A percentile compares a stretch with the other conserved stretches of the same genome.
Evolutionary conservation across 2,329 filamentous ascomycete species (phyloP).

Genomic region (Trichoderma aggressivum): DNA sequence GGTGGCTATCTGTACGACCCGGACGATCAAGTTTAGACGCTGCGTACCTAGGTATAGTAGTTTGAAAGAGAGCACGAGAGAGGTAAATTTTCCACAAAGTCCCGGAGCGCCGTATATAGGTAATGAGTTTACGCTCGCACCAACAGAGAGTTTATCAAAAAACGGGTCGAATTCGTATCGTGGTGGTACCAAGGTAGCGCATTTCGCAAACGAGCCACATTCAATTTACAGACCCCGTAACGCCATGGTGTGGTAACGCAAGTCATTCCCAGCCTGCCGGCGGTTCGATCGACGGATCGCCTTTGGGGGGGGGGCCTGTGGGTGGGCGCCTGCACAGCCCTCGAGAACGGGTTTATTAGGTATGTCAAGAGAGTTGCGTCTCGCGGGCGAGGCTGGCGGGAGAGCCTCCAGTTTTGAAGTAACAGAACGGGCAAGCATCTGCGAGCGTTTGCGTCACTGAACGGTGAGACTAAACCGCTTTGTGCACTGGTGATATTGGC

Average conservation of each 20-base stretch:
- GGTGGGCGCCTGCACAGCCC: conserved; percentile 5
- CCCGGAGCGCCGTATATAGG: background rate
- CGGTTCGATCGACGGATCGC: background rate
- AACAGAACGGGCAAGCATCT: background rate
- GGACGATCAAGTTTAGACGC: background rate
- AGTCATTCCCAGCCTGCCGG: background rate
- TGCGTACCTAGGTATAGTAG: background rate
- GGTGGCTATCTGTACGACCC: background rate
- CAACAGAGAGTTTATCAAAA: background rate
- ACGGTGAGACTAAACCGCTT: conserved; percentile 1
- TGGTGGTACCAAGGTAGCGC: background rate
- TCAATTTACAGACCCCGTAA: background rate
- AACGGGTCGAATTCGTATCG: conserved; percentile 1
- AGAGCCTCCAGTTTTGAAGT: conserved; percentile 11
- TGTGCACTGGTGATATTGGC: conserved; percentile 6
- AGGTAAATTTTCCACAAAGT: background rate
- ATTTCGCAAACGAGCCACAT: conserved; percentile 6
- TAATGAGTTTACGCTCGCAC: background rate
- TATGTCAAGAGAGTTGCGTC: background rate
- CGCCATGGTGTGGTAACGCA: background rate
- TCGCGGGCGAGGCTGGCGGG: background rate
- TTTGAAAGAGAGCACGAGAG: background rate
- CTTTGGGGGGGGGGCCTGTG: background rate
- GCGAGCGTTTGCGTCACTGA: background rate
- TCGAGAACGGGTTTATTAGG: background rate